Evolutionary conservation across 306 rosid species (phyloP).

Genomic region (Quercus wislizeni): DNA sequence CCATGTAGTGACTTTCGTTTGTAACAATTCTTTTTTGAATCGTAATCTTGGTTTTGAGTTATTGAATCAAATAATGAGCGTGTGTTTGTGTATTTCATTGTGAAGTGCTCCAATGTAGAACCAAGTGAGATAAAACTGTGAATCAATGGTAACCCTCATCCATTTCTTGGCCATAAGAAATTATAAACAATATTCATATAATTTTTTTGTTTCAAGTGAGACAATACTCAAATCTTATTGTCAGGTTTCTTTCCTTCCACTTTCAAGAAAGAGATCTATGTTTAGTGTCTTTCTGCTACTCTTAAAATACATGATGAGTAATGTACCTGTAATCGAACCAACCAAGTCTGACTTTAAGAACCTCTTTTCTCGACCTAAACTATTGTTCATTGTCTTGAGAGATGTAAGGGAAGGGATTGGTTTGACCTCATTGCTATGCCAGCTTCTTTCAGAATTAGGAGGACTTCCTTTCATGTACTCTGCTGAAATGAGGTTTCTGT

Average conservation of each 20-base stretch:
- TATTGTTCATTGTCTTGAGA: conserved; percentile 74
- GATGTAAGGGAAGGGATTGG: conserved; percentile 77
- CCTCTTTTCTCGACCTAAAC: conserved; percentile 78
- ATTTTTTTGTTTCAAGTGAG: conserved; percentile 51
- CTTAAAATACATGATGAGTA: conserved; percentile 83
- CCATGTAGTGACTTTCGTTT: too few relatives aligned
- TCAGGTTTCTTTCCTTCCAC: conserved; percentile 80
- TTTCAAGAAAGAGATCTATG: conserved; percentile 59
- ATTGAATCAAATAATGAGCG: too few relatives aligned
- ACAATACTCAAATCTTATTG: conserved; percentile 60
- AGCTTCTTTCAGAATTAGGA: conserved; percentile 46
- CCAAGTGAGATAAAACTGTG: too few relatives aligned
- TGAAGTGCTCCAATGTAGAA: too few relatives aligned
- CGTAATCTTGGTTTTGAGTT: too few relatives aligned
- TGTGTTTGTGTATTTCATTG: too few relatives aligned
- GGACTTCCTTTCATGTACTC: conserved; percentile 88
- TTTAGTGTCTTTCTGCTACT: conserved; percentile 74
- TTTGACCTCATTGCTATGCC: conserved; percentile 64
- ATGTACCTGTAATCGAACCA: conserved; percentile 78
- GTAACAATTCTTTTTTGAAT: too few relatives aligned
- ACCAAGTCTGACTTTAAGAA: conserved; percentile 60
- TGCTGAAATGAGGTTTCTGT: conserved; percentile 42
- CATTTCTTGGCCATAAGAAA: not conserved
- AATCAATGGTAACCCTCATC: not conserved
- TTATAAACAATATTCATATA: not conserved